phyloP scores from a whole-genome alignment of 2,329 filamentous ascomycete genomes.

The Diatrype stigma region DNA sequence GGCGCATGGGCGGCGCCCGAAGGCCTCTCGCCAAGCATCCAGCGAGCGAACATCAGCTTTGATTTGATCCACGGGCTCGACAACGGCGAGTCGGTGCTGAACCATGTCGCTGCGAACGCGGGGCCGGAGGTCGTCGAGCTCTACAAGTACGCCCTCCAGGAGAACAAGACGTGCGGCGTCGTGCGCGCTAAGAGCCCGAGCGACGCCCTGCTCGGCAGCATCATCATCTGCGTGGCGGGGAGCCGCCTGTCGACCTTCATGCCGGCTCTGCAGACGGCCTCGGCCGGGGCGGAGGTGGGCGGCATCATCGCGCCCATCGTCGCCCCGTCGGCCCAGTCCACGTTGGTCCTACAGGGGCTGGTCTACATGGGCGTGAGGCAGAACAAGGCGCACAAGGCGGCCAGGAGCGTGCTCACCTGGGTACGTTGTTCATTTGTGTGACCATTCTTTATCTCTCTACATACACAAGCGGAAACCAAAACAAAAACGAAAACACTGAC shows the following conservation, averaged over 20 bases:
- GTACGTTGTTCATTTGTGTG: conserved; percentile 45
- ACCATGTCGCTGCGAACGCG: conserved; percentile 69
- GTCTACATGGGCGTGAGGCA: conserved; percentile 78
- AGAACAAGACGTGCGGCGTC: conserved; percentile 70
- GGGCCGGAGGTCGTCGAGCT: conserved; percentile 76
- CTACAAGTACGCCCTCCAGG: conserved; percentile 70
- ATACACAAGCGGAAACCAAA: neutral
- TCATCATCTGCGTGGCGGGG: conserved; percentile 71
- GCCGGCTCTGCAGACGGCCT: conserved; percentile 61
- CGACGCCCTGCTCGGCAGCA: conserved; percentile 69
- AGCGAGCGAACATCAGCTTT: conserved; percentile 70
- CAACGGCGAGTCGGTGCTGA: conserved; percentile 68
- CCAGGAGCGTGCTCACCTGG: conserved; percentile 73
- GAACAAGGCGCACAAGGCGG: conserved; percentile 72
- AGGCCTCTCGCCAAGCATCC: conserved; percentile 68
- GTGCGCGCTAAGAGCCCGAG: conserved; percentile 73
- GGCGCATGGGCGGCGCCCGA: conserved; percentile 70
- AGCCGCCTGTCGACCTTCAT: conserved; percentile 66
- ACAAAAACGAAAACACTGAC: neutral
- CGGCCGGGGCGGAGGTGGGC: conserved; percentile 55
- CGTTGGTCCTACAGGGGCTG: conserved; percentile 69
- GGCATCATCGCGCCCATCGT: conserved; percentile 80
- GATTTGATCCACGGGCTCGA: conserved; percentile 79
- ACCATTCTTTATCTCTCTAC: neutral
- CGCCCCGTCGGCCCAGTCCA: conserved; percentile 63